Evolutionary conservation across 208 protist genomes (phyloP).

Genomic region (Leishmania mexicana): DNA sequence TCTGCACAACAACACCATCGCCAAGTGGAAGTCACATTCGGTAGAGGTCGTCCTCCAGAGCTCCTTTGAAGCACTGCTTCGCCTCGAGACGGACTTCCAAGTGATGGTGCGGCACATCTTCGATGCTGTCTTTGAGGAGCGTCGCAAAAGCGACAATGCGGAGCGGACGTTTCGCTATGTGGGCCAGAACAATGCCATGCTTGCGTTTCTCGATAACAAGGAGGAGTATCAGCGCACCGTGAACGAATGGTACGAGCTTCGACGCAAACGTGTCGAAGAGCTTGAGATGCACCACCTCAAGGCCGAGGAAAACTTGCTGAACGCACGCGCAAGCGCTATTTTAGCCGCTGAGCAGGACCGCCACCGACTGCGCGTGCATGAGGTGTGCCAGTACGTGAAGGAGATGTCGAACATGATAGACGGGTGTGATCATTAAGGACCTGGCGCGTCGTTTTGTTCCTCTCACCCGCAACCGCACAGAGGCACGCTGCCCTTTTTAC

Average conservation of each 20-base stretch:
- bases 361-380: slow-evolving; percentile 62
- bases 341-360: slow-evolving; percentile 63
- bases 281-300: slow-evolving; percentile 73
- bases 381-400: slow-evolving; percentile 74
- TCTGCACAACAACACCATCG: slow-evolving; percentile 64
- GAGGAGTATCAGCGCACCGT: slow-evolving; percentile 83
- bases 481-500: neutral
- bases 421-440: slow-evolving; percentile 9
- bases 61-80: slow-evolving; percentile 74
- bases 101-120: slow-evolving; percentile 67
- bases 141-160: slow-evolving; percentile 50
- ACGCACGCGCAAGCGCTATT: slow-evolving; percentile 47
- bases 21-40: slow-evolving; percentile 75
- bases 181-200: slow-evolving; percentile 41
- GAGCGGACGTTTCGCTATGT: slow-evolving; percentile 19
- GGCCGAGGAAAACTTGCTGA: slow-evolving; percentile 66
- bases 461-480: neutral
- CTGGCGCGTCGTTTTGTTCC: neutral
- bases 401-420: slow-evolving; percentile 32
- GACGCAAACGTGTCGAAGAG: slow-evolving; percentile 77
- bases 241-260: slow-evolving; percentile 81
- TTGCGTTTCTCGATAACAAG: slow-evolving; percentile 68
- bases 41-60: slow-evolving; percentile 81
- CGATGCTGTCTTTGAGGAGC: slow-evolving; percentile 70
- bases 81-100: slow-evolving; percentile 83